Evolutionary conservation across 2,329 filamentous ascomycete species (phyloP).

Genomic region (Aspergillus fijiensis): DNA sequence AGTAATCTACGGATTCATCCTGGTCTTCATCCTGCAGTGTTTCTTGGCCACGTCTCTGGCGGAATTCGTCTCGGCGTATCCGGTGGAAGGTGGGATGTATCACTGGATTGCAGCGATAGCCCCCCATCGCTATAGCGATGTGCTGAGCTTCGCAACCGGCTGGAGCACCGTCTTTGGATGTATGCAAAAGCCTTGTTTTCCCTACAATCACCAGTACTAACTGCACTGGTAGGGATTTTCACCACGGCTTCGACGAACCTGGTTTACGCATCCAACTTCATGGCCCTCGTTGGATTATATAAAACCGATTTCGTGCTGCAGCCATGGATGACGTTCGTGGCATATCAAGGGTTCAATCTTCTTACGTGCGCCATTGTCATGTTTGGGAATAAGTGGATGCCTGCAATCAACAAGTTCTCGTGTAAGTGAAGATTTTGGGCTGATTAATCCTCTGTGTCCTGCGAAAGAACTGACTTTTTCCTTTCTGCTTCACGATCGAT

Average conservation of each 20-base stretch:
- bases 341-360: slow-evolving; percentile 41
- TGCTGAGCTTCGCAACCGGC: slow-evolving; percentile 48
- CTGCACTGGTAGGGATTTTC: slow-evolving; percentile 40
- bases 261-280: slow-evolving; percentile 45
- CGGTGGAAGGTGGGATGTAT: slow-evolving; percentile 53
- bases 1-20: slow-evolving; percentile 54
- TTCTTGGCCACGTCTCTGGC: slow-evolving; percentile 49
- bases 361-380: slow-evolving; percentile 48
- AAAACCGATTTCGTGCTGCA: slow-evolving; percentile 42
- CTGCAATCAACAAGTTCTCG: slow-evolving; percentile 47
- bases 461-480: background rate
- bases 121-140: slow-evolving; percentile 39
- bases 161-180: slow-evolving; percentile 47
- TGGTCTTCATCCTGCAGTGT: slow-evolving; percentile 49
- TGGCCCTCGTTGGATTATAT: slow-evolving; percentile 47
- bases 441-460: background rate
- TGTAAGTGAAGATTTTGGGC: slow-evolving; percentile 19
- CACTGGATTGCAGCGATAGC: slow-evolving; percentile 53
- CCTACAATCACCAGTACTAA: no score
- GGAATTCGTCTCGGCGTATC: slow-evolving; percentile 52
- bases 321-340: slow-evolving; percentile 52
- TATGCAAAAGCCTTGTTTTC: slow-evolving; percentile 8
- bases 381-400: slow-evolving; percentile 50
- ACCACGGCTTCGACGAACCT: slow-evolving; percentile 48
- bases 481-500: no score